phyloP scores from a whole-genome alignment of 2,329 filamentous ascomycete genomes.

The Domatiomyces globalis region DNA sequence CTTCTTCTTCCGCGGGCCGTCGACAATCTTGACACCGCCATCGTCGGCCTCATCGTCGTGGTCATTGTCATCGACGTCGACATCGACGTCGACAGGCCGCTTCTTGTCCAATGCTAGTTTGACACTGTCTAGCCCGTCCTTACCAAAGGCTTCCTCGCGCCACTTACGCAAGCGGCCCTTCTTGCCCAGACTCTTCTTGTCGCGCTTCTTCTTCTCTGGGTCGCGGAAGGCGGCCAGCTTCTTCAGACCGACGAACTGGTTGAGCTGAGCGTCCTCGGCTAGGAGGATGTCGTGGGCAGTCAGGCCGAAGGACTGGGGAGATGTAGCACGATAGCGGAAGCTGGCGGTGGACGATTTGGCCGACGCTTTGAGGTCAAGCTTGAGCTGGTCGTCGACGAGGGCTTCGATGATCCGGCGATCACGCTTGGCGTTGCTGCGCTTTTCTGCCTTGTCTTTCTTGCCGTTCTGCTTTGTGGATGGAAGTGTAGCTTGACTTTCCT shows the following conservation, averaged over 20 bases:
- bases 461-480: conserved; percentile 33
- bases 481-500: conserved; percentile 19
- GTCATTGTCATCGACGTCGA: conserved; percentile 11
- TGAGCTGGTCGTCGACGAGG: conserved; percentile 67
- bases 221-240: conserved; percentile 87
- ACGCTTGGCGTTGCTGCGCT: conserved; percentile 59
- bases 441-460: conserved; percentile 39
- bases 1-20: conserved; percentile 30
- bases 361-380: conserved; percentile 59
- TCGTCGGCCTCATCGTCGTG: conserved; percentile 15
- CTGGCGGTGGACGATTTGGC: conserved; percentile 41
- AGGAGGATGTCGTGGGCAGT: conserved; percentile 84
- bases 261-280: conserved; percentile 70
- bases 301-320: conserved; percentile 76
- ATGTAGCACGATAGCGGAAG: conserved; percentile 93
- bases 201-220: conserved; percentile 72
- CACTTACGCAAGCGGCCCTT: conserved; percentile 82
- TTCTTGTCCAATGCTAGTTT: conserved; percentile 6
- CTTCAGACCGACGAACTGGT: conserved; percentile 84
- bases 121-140: conserved; percentile 31
- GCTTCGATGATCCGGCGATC: conserved; percentile 75
- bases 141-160: conserved; percentile 55
- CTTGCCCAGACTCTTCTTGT: conserved; percentile 80
- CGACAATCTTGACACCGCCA: conserved; percentile 29
- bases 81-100: background rate